phyloP scores from a whole-genome alignment of 768 basidiomycete species.

The Cystofilobasidium ferigula region DNA sequence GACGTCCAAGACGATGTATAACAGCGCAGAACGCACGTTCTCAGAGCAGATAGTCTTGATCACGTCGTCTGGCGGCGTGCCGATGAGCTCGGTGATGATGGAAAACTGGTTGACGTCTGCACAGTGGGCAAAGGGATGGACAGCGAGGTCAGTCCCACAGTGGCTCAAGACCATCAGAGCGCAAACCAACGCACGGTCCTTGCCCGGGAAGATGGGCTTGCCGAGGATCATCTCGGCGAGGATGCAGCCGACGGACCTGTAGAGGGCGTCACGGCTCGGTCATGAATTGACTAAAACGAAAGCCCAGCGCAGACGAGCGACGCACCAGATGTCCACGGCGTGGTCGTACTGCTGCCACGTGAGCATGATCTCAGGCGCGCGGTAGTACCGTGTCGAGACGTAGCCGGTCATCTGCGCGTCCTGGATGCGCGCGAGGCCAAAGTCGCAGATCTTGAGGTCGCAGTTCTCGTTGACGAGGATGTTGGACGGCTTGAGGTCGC shows the following conservation, averaged over 20 bases:
- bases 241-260: slow-evolving; percentile 68
- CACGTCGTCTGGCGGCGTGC: slow-evolving; percentile 99
- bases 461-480: slow-evolving; percentile 99
- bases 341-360: slow-evolving; percentile 99
- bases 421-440: slow-evolving; percentile 94
- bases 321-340: slow-evolving; percentile 96
- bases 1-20: not conserved
- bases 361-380: slow-evolving; percentile 99
- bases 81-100: slow-evolving; percentile 94
- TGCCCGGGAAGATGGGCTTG: slow-evolving; percentile 95
- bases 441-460: slow-evolving; percentile 99
- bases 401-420: slow-evolving; percentile 99
- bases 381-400: slow-evolving; percentile 96
- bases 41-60: slow-evolving; percentile 81
- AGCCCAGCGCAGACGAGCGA: no score
- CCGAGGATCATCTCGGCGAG: slow-evolving; percentile 99
- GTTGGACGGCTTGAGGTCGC: slow-evolving; percentile 99
- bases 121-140: not conserved
- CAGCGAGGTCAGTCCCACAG: not conserved
- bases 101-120: slow-evolving; percentile 98
- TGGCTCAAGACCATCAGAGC: slow-evolving; percentile 13
- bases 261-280: no score
- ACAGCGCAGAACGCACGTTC: slow-evolving; percentile 53
- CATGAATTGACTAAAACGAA: no score
- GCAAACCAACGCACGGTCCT: slow-evolving; percentile 70